Base-by-base conservation (phyloP, 2,329 filamentous ascomycete species). In the Mariannaea elegans region DNA sequence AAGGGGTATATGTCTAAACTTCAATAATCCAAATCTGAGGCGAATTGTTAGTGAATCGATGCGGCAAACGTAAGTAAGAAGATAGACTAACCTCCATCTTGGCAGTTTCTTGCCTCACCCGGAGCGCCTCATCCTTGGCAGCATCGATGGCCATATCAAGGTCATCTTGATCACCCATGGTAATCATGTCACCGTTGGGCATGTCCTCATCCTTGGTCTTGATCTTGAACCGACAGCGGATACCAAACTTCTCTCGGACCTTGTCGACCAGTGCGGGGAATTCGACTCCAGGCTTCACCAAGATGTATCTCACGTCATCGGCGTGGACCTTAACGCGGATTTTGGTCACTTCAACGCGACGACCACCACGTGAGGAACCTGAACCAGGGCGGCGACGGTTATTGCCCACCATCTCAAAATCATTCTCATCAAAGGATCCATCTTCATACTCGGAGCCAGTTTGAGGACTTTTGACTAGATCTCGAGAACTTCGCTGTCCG, bases 151-250 rank as follows among this genome's bases (percentile, higher is more conserved):
- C 88, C 87, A 97, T 91, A 49, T 98, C 94, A 63, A 97, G 78
- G 79, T 99, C 95, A 72, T 99, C 95, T 76, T 97, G 92, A 75
- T 99, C 95, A 27, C 91, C 93, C 87, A 99, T 90, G 29, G 94
- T 97, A 72, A 99, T 96, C 91, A 97, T 94, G 72, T 98, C 94
- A 3, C 90, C 91, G 55, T 90, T 83, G 1, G 86, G 85, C 61
- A 81, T 77, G 67, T 92, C 90, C 68, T 98, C 95, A 64, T 96
- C 93, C 71, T 85, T 87, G 68, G 94, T 87, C 81, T 95, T 95
- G 77, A 97, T 90, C 83, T 94, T 96, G 80, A 97, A 94, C 57
- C 87, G 87, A 62, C 89, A 80, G 55, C 85, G 81, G 56, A 97
- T 82, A 13, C 86, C 89, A 72, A 98, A 97, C 78, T 99, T 99